Base-by-base conservation (phyloP, 202 grass and related monocot species). In the Musa balbisiana region DNA sequence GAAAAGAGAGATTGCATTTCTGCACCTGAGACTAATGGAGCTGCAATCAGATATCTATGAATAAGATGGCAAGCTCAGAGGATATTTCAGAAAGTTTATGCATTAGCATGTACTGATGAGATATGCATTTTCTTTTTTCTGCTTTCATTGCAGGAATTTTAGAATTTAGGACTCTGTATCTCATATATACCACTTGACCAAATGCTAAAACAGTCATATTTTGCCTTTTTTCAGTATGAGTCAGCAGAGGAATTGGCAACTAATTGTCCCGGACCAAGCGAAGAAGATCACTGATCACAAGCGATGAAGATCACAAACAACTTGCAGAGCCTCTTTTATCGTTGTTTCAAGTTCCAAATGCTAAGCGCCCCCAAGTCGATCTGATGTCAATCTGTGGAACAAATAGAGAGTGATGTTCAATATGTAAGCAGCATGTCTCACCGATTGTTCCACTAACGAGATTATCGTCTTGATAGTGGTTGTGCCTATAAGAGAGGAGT, bases 241-340 rank as follows among this genome's bases (percentile, higher is more conserved):
- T 93, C 88, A 60, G 74, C 75, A 17, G 81, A 86, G 72, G 85
- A 80, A 24, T 52, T 92, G 20, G 81, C 56, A 69, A 88, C 81
- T 81, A 86, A 87, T 70, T 98, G 88, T 56, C 83, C 87, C 22
- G 87, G 87, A 14, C 81, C 76, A 33, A 66, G 84, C 79, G 87
- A 94, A 77, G 94, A 92, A 72, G 88, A 98, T 22, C 91, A 88
- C 72, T 97, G 67, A 97, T 8, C 9, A 27, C 76, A 33, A 66
- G 84, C 79, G 85, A 94, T 79, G 94, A 92, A 72, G 88, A 98
- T 22, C 91, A 12, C 16, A 8, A 70, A n/a, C 16, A 8, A 19
- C 15, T 17, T 70, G 16, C 17, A 11, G 33, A n/a, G 9, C 26
- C 8, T 33, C 6, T 43, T 43, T 43, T 43, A 43, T 43, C 33